Evolutionary conservation across 768 basidiomycete species (phyloP), one percentile per base, ranked within the genome.

Genomic region (Boletus rufocinnamomeus): DNA sequence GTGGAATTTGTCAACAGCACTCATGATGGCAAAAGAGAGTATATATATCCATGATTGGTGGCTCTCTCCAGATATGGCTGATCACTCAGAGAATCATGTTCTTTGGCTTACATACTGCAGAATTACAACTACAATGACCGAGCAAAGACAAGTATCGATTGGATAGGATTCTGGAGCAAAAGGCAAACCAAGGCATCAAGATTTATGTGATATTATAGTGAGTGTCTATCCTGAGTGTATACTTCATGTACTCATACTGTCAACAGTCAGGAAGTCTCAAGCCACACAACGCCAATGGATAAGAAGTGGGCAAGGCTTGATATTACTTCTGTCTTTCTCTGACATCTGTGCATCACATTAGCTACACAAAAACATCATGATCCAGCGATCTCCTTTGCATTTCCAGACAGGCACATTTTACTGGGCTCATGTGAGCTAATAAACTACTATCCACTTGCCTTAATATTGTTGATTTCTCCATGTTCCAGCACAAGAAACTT

Each of bases 31-130:
- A 0, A 88, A 87, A 70, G 88, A 93, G 66, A 81, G 76, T 46
- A 94, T 97, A 55, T 95, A 94, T 69, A 97, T 98, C 38, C 97
- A 98, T 69, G 96, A 96, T 74, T 98, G 96, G 96, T 98, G 96
- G 97, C 77, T 95, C 25, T 93, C 93, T 27, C 93, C 93, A 4
- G 88, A 92, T 91, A 68, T 53, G 67, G 66, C 32, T 34, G 13
- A 8, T 40, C n/a, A 32, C 27, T 53, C 13, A 1, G 37, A 43
- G 37, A n/a, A 23, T 50, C 6, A 21, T 34, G 16, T 37, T 34
- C 28, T 27, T 50, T 53, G 6, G 17, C 53, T 64, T 28, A 46
- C 34, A 17, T 43, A 23, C 46, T 54, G n/a, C 64, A 88, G 91
- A 97, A 71, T 74, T 97, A 43, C 86, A 90, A 61, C 74, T 98